Conservation (phyloP, 169 alveolate species). For the Eimeria tenella region DNA sequence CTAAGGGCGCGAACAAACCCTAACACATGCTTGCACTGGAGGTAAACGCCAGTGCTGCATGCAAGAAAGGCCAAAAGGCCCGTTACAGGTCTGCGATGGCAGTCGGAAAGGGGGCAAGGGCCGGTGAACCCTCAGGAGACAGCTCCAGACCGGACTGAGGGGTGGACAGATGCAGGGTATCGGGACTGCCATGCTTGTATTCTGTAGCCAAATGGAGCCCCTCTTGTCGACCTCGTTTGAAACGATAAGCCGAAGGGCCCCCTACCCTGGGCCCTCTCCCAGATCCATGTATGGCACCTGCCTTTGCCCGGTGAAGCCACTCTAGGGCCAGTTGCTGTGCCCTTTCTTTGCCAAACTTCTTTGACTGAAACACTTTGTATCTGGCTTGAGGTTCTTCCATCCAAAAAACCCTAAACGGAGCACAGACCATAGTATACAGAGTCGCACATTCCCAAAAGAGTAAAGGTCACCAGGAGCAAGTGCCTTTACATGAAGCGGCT, state of each 20-base stretch:
- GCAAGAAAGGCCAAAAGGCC: not conserved
- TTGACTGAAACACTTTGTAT: constrained; percentile 78
- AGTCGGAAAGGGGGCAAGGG: constrained; percentile 64
- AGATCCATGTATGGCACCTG: constrained; percentile 72
- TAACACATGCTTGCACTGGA: too few species aligned
- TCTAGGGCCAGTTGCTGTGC: constrained; percentile 80
- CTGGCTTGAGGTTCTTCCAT: constrained; percentile 76
- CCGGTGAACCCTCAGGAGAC: constrained; percentile 60
- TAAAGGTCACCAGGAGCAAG: too few species aligned
- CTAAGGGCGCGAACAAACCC: too few species aligned
- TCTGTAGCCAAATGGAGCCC: constrained; percentile 63
- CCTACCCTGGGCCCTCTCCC: constrained; percentile 70
- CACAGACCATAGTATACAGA: too few species aligned
- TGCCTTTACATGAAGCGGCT: too few species aligned
- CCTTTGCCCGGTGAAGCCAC: constrained; percentile 78
- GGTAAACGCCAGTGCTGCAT: too few species aligned
- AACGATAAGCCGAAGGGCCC: constrained; percentile 57
- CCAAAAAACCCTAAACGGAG: constrained; percentile 73
- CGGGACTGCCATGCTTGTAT: constrained; percentile 70
- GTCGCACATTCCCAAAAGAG: too few species aligned
- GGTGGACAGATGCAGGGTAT: constrained; percentile 62
- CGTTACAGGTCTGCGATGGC: constrained; percentile 23
- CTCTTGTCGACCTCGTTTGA: constrained; percentile 61
- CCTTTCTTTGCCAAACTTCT: constrained; percentile 78
- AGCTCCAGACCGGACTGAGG: constrained; percentile 50